Base-by-base conservation (phyloP, 352 stramenopile species). In the Globisporangium solare region DNA sequence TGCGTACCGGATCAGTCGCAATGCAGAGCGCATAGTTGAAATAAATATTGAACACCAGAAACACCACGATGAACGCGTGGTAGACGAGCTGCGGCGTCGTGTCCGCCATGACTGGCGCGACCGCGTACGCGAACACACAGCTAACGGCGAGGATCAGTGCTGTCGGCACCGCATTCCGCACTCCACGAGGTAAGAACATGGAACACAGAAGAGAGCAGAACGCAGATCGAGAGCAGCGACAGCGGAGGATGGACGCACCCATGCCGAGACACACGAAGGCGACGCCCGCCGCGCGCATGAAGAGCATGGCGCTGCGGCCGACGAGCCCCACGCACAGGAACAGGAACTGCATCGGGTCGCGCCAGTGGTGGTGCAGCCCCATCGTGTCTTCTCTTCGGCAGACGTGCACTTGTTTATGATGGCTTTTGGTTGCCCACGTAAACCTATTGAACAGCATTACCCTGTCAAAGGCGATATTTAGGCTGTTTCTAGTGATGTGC, bases 1-100 rank as follows among this genome's bases (percentile, higher is more conserved):
- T 35, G 27, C 45, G 10, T 59, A 80, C 79, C 59, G 79, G 77
- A 45, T 89, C 74, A 7, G 73, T 87, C 1, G 73, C 67, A 45
- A 83, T 68, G 48, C 79, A 87, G 18, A 89, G 58, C 17, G 71
- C 73, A 58, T 89, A 89, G 66, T 89, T 89, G 71, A 88, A 88
- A 58, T 83, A 83, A 35, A 88, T 82, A 49, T 85, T 87, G 55
- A 82, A 83, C 5, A 79, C 58, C 55, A 83, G 60, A 22, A 71
- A 61, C 47, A 76, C 54, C 31, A 68, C 47, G 18, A 65, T 41
- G 37, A 57, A 31, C 46, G 69, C 57, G 55, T 83, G 76, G 35
- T 56, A 46, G 7, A 67, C 45, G 20, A 82, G 54, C 66, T 85
- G 46, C 10, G 74, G 13, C 7, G 54, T 59, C 11, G 63, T 70